Base-by-base conservation (phyloP, 208 protist genomes). In the Angomonas deanei region DNA sequence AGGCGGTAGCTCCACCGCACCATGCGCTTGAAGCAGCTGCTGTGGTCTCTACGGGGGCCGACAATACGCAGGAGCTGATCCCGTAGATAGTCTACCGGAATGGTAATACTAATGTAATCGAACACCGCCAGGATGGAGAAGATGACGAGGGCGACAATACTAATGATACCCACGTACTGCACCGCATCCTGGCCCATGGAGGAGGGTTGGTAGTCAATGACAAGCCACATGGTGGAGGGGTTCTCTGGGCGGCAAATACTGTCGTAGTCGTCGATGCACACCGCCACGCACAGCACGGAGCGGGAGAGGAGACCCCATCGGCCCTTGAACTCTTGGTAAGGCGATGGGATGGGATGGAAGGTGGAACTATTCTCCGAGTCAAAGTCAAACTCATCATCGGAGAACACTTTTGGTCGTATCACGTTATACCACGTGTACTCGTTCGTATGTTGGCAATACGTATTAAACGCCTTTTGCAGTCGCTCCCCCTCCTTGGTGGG, bases 51-150 rank as follows among this genome's bases (percentile, higher is more conserved):
- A 17, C 66, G 68, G 0, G 69, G 66, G 23, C 78, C 76, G 39
- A 86, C 64, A 6, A 80, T 72, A 28, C 60, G 56, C 62, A 88
- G 60, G 30, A 94, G 70, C 36, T 89, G 75, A 39, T 61, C 74
- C 3, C 78, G 82, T 10, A 94, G 60, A 31, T 87, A 78, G 54
- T 84, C 55, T 1, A 94, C 67, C 1, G 88, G 88, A 15, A 83
- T 70, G 47, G 72, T 82, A 47, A 94, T 84, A 62, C 85, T 90
- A 54, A 92, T 26, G 69, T 92, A 92, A 21, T 70, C 70, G 42
- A 87, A 47, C 4, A 80, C 36, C 48, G 90, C 36, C 21, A 91
- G 68, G 33, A 76, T 38, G 21, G 74, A 73, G 52, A 91, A 88
- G 34, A 91, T 26, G 13, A 85, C 46, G 2, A 87, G 63, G 26